Conservation (phyloP, 1,284 basidiomycete genomes). For the Chalciporus sp. region DNA sequence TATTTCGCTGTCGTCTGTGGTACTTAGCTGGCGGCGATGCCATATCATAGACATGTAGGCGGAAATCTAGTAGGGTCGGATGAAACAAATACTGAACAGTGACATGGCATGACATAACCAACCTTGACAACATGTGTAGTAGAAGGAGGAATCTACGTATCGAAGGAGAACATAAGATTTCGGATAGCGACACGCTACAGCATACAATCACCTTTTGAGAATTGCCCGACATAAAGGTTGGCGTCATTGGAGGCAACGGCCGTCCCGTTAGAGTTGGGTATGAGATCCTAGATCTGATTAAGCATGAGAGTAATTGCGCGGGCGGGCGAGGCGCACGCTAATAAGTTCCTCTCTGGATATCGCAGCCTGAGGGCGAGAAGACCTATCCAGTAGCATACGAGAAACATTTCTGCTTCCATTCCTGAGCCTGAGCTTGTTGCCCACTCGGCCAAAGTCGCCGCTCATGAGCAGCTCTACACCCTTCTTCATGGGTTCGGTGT, state of each 20-base stretch:
- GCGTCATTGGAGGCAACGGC: constrained; percentile 81
- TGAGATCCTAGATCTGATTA: constrained; percentile 51
- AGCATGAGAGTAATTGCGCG: no score
- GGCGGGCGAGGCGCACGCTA: constrained; percentile 41
- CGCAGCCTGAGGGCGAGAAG: constrained; percentile 39
- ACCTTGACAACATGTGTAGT: constrained; percentile 84
- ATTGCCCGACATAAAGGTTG: constrained; percentile 94
- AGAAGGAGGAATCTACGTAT: constrained; percentile 71
- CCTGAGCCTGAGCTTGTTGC: constrained; percentile 47
- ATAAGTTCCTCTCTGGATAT: constrained; percentile 55
- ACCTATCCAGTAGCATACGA: constrained; percentile 47
- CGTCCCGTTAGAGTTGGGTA: constrained; percentile 88
- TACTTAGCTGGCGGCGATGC: constrained; percentile 47
- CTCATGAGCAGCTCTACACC: constrained; percentile 74
- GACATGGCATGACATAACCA: constrained; percentile 10
- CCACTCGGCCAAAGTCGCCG: constrained; percentile 85
- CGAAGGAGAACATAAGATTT: constrained; percentile 3
- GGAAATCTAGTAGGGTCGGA: constrained; percentile 64
- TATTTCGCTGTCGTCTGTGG: constrained; percentile 17
- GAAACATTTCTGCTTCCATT: constrained; percentile 47
- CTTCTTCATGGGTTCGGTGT: constrained; percentile 66
- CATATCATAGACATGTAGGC: constrained; percentile 87
- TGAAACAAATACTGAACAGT: constrained; percentile 1
- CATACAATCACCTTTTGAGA: constrained; percentile 63
- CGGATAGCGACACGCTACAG: constrained; percentile 21